Evolutionary conservation across 768 basidiomycete species (phyloP).

Genomic region (Terana coerulea): DNA sequence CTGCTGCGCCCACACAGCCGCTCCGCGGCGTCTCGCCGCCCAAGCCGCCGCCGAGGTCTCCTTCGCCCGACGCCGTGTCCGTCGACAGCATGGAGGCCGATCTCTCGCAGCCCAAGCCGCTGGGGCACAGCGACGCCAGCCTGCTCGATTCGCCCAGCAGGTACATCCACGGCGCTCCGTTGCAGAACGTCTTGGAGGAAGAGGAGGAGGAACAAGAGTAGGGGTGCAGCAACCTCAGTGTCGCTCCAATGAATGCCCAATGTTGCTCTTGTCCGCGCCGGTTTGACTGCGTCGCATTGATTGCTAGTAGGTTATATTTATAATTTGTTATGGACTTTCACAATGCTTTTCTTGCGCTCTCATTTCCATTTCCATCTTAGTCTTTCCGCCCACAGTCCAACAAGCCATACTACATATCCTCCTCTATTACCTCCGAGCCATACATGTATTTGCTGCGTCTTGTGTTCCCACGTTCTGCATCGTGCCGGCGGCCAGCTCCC

Average conservation of each 20-base stretch:
- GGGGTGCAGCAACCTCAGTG: neutral
- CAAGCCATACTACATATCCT: neutral
- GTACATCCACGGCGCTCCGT: conserved; percentile 80
- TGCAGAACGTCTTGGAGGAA: conserved; percentile 84
- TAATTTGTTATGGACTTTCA: conserved; percentile 2
- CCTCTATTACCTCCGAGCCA: neutral
- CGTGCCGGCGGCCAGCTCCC: neutral
- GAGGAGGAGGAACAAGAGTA: conserved; percentile 52
- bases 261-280: neutral
- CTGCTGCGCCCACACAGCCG: too few species aligned
- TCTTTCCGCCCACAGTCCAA: neutral
- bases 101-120: conserved; percentile 3
- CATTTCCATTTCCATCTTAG: neutral
- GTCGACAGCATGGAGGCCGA: conserved; percentile 14
- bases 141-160: conserved; percentile 29
- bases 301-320: conserved; percentile 1
- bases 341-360: neutral
- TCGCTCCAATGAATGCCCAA: neutral
- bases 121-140: conserved; percentile 4
- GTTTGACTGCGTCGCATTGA: neutral
- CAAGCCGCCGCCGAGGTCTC: conserved; percentile 17
- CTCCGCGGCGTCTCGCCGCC: conserved; percentile 14
- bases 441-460: neutral
- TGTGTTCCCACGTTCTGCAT: neutral
- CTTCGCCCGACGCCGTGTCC: conserved; percentile 14